phyloP scores from a whole-genome alignment of 2,329 filamentous ascomycete genomes.

The Calonectria multiphialidica region DNA sequence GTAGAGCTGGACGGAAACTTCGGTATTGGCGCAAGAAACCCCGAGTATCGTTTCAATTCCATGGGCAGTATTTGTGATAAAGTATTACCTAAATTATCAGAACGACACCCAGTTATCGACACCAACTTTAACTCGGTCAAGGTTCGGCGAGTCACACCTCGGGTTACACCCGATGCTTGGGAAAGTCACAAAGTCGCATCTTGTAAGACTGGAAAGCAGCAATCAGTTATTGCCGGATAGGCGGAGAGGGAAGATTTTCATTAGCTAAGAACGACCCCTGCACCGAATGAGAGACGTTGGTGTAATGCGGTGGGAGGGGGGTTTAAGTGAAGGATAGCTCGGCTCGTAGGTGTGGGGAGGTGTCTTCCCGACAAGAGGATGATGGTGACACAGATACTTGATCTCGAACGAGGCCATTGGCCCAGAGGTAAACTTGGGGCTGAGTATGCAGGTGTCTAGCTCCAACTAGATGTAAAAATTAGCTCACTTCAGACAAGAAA shows the following conservation, averaged over 20 bases:
- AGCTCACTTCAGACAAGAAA: neutral
- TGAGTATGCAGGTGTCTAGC: neutral
- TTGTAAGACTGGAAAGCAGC: neutral
- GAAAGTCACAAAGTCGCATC: neutral
- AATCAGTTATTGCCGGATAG: neutral
- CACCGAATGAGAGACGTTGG: no score
- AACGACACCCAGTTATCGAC: neutral
- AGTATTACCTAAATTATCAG: neutral
- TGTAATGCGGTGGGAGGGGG: neutral
- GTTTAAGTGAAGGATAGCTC: neutral
- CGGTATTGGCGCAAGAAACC: no score
- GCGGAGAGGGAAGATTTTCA: no score
- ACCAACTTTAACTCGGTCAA: neutral
- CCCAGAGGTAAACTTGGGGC: neutral
- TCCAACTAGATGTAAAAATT: neutral
- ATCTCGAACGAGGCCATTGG: neutral
- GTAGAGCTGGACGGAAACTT: no score
- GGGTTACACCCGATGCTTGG: neutral
- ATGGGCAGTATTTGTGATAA: no score
- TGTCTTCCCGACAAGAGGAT: neutral
- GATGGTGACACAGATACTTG: neutral
- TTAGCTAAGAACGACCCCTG: neutral
- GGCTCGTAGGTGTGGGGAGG: neutral
- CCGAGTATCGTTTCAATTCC: no score
- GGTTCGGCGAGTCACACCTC: neutral